Percentiles rank a stretch among this genome's conserved stretches.
Evolutionary conservation across 371 early-diverging fungal species (phyloP).

Genomic region (Mortierella sp.): DNA sequence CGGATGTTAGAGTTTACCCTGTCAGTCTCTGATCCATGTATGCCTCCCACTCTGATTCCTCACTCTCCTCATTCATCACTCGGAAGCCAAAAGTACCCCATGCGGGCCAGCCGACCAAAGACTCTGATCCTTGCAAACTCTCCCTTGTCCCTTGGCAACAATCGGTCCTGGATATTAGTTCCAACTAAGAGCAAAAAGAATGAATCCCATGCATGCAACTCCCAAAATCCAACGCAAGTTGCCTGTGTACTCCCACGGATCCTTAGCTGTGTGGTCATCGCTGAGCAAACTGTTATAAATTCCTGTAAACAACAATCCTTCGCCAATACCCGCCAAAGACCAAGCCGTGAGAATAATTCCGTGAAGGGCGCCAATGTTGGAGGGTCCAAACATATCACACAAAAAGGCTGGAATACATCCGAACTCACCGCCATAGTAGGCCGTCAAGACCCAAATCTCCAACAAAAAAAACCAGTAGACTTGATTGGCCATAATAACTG

Average conservation of each 20-base stretch:
- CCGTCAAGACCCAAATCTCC: conserved; percentile 62
- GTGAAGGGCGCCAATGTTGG: conserved; percentile 74
- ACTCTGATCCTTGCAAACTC: conserved; percentile 43
- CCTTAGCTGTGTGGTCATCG: conserved; percentile 36
- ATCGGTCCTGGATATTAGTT: conserved; percentile 43
- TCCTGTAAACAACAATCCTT: conserved; percentile 72
- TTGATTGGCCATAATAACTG: conserved; percentile 59
- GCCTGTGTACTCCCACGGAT: conserved; percentile 34
- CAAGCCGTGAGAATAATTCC: conserved; percentile 72
- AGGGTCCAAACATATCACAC: conserved; percentile 76
- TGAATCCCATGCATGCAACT: conserved; percentile 43
- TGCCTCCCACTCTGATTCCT: conserved; percentile 49
- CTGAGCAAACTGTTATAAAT: conserved; percentile 60
- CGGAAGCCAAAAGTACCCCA: conserved; percentile 40
- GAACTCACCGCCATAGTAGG: conserved; percentile 73
- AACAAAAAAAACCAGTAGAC: conserved; percentile 65
- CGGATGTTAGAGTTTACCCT: neutral
- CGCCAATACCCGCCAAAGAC: conserved; percentile 72
- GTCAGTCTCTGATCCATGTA: conserved; percentile 24
- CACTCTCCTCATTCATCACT: conserved; percentile 31
- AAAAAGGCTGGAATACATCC: conserved; percentile 79
- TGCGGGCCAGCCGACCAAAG: conserved; percentile 36
- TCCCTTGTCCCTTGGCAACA: conserved; percentile 47
- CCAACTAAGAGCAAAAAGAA: conserved; percentile 47
- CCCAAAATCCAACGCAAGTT: conserved; percentile 57